Percentiles rank a stretch among this genome's conserved stretches.
phyloP scores from a whole-genome alignment of 2,329 filamentous ascomycete species.

The Metarhizium anisopliae region DNA sequence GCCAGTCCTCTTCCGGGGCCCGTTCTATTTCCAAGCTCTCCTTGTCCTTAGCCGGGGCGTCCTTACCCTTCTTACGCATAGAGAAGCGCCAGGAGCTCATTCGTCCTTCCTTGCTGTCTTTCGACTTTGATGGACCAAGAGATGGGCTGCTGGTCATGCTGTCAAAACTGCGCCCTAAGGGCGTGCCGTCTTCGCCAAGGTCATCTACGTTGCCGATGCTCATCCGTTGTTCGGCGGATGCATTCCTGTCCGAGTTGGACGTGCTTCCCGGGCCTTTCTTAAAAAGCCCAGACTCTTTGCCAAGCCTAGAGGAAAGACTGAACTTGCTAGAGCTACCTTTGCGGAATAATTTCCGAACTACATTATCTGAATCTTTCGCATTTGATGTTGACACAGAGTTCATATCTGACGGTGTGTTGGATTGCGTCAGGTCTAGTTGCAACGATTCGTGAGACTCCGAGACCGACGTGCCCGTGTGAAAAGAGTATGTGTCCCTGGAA shows the following conservation, averaged over 20 bases:
- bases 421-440: conserved; percentile 43
- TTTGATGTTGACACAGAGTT: conserved; percentile 28
- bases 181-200: conserved; percentile 33
- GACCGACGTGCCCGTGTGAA: conserved; percentile 49
- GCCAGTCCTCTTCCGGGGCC: conserved; percentile 20
- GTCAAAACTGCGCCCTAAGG: conserved; percentile 43
- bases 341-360: conserved; percentile 51
- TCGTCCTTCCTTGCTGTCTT: conserved; percentile 37
- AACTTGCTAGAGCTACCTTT: conserved; percentile 61
- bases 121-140: conserved; percentile 41
- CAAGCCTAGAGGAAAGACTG: conserved; percentile 46
- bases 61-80: conserved; percentile 52
- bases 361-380: conserved; percentile 45
- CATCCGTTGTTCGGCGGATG: conserved; percentile 43
- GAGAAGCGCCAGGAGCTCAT: conserved; percentile 46
- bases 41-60: conserved; percentile 32
- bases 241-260: conserved; percentile 48
- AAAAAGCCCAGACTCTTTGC: conserved; percentile 45
- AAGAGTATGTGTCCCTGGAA: conserved; percentile 47
- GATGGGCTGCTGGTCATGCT: conserved; percentile 48
- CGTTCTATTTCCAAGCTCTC: conserved; percentile 45
- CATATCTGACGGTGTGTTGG: conserved; percentile 48
- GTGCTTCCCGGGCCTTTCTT: conserved; percentile 52
- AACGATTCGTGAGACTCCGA: conserved; percentile 53
- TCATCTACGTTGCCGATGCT: conserved; percentile 50